Conservation (phyloP, 306 rosid species). For the Cucurbita pepo region DNA sequence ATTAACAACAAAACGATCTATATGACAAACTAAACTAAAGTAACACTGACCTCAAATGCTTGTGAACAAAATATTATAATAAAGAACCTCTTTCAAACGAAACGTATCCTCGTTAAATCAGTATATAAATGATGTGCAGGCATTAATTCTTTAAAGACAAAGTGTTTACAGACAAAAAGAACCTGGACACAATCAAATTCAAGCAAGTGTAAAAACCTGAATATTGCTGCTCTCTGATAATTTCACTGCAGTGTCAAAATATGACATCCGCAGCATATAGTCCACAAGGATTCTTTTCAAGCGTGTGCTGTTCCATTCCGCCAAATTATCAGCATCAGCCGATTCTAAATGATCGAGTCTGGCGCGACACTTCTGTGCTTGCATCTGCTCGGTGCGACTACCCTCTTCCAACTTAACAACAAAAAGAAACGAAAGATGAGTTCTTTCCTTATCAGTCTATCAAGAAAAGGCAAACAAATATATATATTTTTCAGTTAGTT, state of each 20-base stretch:
- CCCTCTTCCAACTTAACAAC: constrained; percentile 72
- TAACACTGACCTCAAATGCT: background rate
- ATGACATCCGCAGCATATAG: constrained; percentile 94
- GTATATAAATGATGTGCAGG: background rate
- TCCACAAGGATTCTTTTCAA: constrained; percentile 88
- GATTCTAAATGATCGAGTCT: constrained; percentile 76
- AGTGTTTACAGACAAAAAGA: background rate
- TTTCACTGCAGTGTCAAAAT: constrained; percentile 65
- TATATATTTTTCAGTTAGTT: background rate
- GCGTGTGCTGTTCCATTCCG: constrained; percentile 66
- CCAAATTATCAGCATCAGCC: constrained; percentile 49
- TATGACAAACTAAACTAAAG: too few relatives aligned
- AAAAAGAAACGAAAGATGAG: background rate
- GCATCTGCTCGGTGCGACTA: constrained; percentile 53
- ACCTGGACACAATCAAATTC: background rate
- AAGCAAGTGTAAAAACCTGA: constrained; percentile 29
- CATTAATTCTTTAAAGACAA: background rate
- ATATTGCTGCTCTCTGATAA: constrained; percentile 63
- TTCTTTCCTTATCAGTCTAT: background rate
- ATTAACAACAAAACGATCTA: too few relatives aligned
- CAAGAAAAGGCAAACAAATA: background rate
- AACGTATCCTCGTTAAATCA: background rate
- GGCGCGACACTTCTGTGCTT: constrained; percentile 74
- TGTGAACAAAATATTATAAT: background rate
- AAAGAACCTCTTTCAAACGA: background rate